These are phyloP conservation scores for Candida railenensis DNA, from an alignment of 805 yeast genomes.

Conservation along the genomic window DNA sequence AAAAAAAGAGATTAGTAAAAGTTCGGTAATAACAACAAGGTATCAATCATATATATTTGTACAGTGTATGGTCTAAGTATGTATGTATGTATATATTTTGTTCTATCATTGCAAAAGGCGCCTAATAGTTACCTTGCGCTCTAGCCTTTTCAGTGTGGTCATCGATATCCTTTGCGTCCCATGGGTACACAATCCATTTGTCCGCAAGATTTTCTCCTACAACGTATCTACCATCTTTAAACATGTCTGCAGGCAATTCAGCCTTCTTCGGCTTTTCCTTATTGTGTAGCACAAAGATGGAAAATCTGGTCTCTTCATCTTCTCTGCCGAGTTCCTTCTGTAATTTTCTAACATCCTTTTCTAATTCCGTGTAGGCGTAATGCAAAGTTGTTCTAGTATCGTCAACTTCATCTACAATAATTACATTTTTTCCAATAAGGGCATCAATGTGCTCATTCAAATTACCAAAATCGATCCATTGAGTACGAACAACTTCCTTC, in stretches of 20 bases:
- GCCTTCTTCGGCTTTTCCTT: constrained; percentile 82
- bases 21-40: too few relatives aligned
- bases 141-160: constrained; percentile 65
- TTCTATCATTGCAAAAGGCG: too few relatives aligned
- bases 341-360: constrained; percentile 59
- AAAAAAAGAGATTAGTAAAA: too few relatives aligned
- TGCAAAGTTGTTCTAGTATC: constrained; percentile 89
- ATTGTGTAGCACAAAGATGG: constrained; percentile 81
- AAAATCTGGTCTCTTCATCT: constrained; percentile 62
- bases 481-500: constrained; percentile 80
- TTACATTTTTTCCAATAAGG: constrained; percentile 74
- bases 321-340: constrained; percentile 59
- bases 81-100: not conserved
- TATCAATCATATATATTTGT: too few relatives aligned
- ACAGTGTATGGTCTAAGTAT: not conserved
- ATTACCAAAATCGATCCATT: constrained; percentile 85
- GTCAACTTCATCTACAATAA: constrained; percentile 89
- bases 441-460: constrained; percentile 68
- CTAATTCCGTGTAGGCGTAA: constrained; percentile 76
- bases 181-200: constrained; percentile 85
- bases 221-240: constrained; percentile 63
- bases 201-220: constrained; percentile 77
- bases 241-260: constrained; percentile 59
- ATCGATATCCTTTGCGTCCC: constrained; percentile 85
- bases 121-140: constrained; percentile 61